Evolutionary conservation across 495 filamentous ascomycete species (phyloP).

Genomic region (Talaromyces stipitatus): DNA sequence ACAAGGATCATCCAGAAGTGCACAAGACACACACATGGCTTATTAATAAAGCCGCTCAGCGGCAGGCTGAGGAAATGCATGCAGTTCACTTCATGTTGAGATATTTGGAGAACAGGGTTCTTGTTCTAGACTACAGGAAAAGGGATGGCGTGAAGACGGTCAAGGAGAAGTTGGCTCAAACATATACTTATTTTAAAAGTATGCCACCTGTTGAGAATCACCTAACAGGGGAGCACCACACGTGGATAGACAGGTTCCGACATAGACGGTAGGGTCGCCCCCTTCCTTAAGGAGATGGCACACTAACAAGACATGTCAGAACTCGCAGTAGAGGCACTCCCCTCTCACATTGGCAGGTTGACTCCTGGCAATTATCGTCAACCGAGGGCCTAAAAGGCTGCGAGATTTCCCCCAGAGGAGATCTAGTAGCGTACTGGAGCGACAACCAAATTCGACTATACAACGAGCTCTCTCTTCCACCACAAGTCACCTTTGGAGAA

Average conservation of each 20-base stretch:
- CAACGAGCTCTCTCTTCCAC: conserved; percentile 15
- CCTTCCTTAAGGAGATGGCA: neutral
- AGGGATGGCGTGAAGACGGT: conserved; percentile 1
- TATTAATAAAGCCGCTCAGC: conserved; percentile 13
- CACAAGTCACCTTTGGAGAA: neutral
- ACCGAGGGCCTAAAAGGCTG: conserved; percentile 16
- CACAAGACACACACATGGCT: conserved; percentile 16
- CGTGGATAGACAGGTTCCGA: neutral
- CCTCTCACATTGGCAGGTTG: neutral
- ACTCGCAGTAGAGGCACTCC: neutral
- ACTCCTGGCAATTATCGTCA: neutral
- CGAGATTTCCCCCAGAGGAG: conserved; percentile 17
- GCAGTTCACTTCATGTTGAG: conserved; percentile 10
- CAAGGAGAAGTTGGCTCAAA: neutral
- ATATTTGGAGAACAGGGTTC: conserved; percentile 12
- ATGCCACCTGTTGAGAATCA: neutral
- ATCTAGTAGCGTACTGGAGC: conserved; percentile 24
- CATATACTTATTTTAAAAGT: conserved; percentile 1
- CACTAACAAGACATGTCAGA: neutral
- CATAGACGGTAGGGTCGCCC: neutral
- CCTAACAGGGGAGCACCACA: neutral
- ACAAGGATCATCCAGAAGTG: conserved; percentile 18
- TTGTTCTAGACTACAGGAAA: neutral
- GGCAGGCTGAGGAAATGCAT: conserved; percentile 12
- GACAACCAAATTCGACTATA: conserved; percentile 20